Conservation (phyloP, 345 rosid species). For the Melastoma malabathricum region DNA sequence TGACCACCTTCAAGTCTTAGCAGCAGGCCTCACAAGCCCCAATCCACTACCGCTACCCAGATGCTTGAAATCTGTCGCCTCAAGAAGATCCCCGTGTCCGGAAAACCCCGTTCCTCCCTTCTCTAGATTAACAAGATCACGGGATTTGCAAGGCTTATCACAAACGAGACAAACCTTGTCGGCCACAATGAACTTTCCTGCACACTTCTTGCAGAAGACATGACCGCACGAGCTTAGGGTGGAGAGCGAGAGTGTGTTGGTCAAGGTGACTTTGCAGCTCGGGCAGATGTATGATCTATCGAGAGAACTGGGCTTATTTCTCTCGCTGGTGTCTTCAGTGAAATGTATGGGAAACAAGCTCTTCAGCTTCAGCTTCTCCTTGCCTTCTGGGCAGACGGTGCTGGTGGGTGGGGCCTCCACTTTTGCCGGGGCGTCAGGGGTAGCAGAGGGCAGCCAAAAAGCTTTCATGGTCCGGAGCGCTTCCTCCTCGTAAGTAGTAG, state of each 20-base stretch:
- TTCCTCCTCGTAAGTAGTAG: slow-evolving; percentile 81
- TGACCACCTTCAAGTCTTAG: slow-evolving; percentile 27
- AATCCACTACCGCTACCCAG: slow-evolving; percentile 90
- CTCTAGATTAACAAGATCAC: slow-evolving; percentile 55
- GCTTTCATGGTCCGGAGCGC: slow-evolving; percentile 98
- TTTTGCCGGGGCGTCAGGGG: slow-evolving; percentile 79
- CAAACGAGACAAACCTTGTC: slow-evolving; percentile 87
- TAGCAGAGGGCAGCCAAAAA: slow-evolving; percentile 98
- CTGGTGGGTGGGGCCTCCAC: slow-evolving; percentile 51
- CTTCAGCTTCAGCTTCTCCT: slow-evolving; percentile 76
- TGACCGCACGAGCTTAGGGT: slow-evolving; percentile 88
- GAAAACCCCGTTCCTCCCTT: slow-evolving; percentile 93
- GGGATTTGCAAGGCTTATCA: slow-evolving; percentile 55
- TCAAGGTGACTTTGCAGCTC: slow-evolving; percentile 88
- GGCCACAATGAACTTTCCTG: slow-evolving; percentile 50
- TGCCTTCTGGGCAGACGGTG: slow-evolving; percentile 82
- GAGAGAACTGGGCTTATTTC: slow-evolving; percentile 31
- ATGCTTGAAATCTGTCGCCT: slow-evolving; percentile 87
- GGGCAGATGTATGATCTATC: slow-evolving; percentile 76
- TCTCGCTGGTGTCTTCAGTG: slow-evolving; percentile 60
- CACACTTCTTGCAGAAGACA: slow-evolving; percentile 93
- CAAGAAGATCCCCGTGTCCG: slow-evolving; percentile 69
- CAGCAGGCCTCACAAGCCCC: slow-evolving; percentile 74
- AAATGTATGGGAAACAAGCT: slow-evolving; percentile 59
- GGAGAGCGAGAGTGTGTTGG: slow-evolving; percentile 63